phyloP scores from a whole-genome alignment of 129 eudicot genomes.

The Deinandra increscens region DNA sequence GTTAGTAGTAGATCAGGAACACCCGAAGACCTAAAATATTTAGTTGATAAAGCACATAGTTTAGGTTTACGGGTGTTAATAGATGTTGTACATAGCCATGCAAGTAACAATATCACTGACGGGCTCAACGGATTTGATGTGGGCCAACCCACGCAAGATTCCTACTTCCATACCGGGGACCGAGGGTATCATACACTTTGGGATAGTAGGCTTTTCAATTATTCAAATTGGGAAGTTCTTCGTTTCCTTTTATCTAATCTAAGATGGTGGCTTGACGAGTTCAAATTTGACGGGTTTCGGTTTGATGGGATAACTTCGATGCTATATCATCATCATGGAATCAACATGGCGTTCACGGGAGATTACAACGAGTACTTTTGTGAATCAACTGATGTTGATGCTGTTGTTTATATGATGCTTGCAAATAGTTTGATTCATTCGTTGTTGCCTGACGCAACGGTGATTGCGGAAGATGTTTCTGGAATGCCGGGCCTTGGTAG shows the following conservation, averaged over 20 bases:
- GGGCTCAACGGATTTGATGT: slow-evolving; percentile 97
- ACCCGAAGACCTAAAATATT: slow-evolving; percentile 90
- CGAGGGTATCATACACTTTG: slow-evolving; percentile 89
- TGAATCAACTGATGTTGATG: slow-evolving; percentile 87
- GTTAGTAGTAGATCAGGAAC: slow-evolving; percentile 96
- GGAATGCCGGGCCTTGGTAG: slow-evolving; percentile 98
- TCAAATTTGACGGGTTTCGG: slow-evolving; percentile 85
- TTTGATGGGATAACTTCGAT: slow-evolving; percentile 96
- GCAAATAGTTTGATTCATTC: slow-evolving; percentile 71
- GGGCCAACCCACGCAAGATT: slow-evolving; percentile 87
- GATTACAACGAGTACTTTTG: slow-evolving; percentile 74
- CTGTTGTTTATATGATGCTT: slow-evolving; percentile 86
- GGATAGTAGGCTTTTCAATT: slow-evolving; percentile 93
- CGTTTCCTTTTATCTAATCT: slow-evolving; percentile 89
- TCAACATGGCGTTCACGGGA: slow-evolving; percentile 70
- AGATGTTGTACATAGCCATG: slow-evolving; percentile 99
- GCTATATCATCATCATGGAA: slow-evolving; percentile 92
- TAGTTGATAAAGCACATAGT: slow-evolving; percentile 92
- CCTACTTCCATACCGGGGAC: slow-evolving; percentile 87
- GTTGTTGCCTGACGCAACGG: slow-evolving; percentile 70
- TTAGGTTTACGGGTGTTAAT: slow-evolving; percentile 87
- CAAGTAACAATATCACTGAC: slow-evolving; percentile 87
- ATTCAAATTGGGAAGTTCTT: slow-evolving; percentile 94
- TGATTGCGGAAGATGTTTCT: slow-evolving; percentile 96
- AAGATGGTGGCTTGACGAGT: slow-evolving; percentile 94